Conservation (phyloP, 2,329 filamentous ascomycete species). For the Monosporascus sp. region DNA sequence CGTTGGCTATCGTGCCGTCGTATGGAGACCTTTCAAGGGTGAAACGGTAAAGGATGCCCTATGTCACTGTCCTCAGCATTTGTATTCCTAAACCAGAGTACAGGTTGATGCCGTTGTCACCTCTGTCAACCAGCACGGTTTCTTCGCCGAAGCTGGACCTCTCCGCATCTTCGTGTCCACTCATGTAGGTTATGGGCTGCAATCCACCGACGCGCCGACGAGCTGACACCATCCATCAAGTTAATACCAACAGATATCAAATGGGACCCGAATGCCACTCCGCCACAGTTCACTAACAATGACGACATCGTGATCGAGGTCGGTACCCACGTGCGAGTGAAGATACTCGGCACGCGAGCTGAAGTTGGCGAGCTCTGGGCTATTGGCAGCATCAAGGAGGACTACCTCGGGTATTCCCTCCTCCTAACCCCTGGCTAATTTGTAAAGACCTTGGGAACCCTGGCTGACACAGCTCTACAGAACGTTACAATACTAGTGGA, state of each 20-base stretch:
- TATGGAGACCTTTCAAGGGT: slow-evolving; percentile 96
- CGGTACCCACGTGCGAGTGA: slow-evolving; percentile 86
- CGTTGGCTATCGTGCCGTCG: slow-evolving; percentile 89
- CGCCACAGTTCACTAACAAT: slow-evolving; percentile 95
- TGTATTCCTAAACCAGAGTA: slow-evolving; percentile 19
- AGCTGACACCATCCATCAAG: slow-evolving; percentile 40
- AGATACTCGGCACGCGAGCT: slow-evolving; percentile 88
- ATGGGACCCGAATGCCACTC: slow-evolving; percentile 91
- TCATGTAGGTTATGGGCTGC: slow-evolving; percentile 51
- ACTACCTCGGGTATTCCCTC: slow-evolving; percentile 58
- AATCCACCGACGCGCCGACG: slow-evolving; percentile 1
- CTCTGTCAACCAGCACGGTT: slow-evolving; percentile 85
- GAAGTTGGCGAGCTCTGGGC: slow-evolving; percentile 95
- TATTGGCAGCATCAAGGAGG: slow-evolving; percentile 93
- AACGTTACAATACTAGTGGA: slow-evolving; percentile 21
- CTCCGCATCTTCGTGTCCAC: slow-evolving; percentile 75
- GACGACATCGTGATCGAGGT: slow-evolving; percentile 91
- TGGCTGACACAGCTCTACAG: slow-evolving; percentile 8
- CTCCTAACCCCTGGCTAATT: background rate
- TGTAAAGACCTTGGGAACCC: slow-evolving; percentile 1
- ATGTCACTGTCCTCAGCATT: slow-evolving; percentile 4
- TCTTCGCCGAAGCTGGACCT: slow-evolving; percentile 80
- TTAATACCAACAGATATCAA: slow-evolving; percentile 89
- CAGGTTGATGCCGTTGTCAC: slow-evolving; percentile 92
- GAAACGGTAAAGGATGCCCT: slow-evolving; percentile 69